These are phyloP conservation scores for Botrytis deweyae DNA, from an alignment of 2,329 filamentous ascomycete genomes.

Conservation along the genomic window DNA sequence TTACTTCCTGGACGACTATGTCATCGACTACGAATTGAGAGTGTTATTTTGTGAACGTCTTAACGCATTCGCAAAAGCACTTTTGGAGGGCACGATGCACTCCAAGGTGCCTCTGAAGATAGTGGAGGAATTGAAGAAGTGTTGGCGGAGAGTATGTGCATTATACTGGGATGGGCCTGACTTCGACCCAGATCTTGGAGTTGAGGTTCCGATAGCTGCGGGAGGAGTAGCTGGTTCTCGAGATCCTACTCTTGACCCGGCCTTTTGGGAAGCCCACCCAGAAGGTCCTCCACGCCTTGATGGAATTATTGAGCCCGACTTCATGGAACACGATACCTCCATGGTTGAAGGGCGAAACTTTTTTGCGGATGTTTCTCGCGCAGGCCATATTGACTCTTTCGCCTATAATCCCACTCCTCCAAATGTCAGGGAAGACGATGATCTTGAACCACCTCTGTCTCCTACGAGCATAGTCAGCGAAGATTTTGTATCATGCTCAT, in stretches of 20 bases:
- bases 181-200: slow-evolving; percentile 58
- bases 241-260: slow-evolving; percentile 54
- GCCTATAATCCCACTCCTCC: slow-evolving; percentile 33
- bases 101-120: slow-evolving; percentile 72
- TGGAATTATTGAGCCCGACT: slow-evolving; percentile 41
- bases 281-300: slow-evolving; percentile 49
- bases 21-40: slow-evolving; percentile 71
- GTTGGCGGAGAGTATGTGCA: slow-evolving; percentile 88
- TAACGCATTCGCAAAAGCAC: slow-evolving; percentile 64
- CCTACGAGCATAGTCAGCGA: slow-evolving; percentile 59
- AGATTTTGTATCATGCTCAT: slow-evolving; percentile 63
- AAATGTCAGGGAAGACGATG: slow-evolving; percentile 2
- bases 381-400: slow-evolving; percentile 50
- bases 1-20: slow-evolving; percentile 95
- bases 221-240: slow-evolving; percentile 69
- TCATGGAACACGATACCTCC: slow-evolving; percentile 32
- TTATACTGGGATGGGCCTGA: slow-evolving; percentile 82
- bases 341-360: slow-evolving; percentile 43
- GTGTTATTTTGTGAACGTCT: slow-evolving; percentile 76
- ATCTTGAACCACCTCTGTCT: slow-evolving; percentile 45
- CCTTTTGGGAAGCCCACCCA: slow-evolving; percentile 49
- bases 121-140: slow-evolving; percentile 90
- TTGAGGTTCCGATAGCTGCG: slow-evolving; percentile 68
- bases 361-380: slow-evolving; percentile 48
- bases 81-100: slow-evolving; percentile 46